A percentile compares a stretch with the other conserved stretches of the same genome.
phyloP scores from a whole-genome alignment of 208 protist species.

The Angomonas desouzai region DNA sequence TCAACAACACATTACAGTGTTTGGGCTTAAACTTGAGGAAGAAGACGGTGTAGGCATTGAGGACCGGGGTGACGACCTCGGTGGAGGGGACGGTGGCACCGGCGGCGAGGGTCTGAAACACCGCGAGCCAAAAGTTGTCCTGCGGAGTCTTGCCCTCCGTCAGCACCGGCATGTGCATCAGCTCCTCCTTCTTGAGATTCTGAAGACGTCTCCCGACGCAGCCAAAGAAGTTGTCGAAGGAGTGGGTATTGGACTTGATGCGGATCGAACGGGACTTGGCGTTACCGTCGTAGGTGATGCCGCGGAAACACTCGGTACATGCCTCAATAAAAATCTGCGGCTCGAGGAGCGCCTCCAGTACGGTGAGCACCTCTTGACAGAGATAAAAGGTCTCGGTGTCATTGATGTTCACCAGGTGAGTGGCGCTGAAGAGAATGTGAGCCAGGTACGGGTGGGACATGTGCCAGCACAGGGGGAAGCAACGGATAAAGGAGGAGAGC shows the following conservation, averaged over 20 bases:
- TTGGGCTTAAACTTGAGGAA: slow-evolving; percentile 89
- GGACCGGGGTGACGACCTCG: slow-evolving; percentile 61
- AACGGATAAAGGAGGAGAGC: slow-evolving; percentile 53
- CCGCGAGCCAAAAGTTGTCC: slow-evolving; percentile 82
- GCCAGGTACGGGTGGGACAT: slow-evolving; percentile 80
- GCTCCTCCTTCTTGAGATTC: slow-evolving; percentile 64
- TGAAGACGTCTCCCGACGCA: slow-evolving; percentile 65
- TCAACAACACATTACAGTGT: slow-evolving; percentile 59
- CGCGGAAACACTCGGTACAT: slow-evolving; percentile 56
- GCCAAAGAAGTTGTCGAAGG: slow-evolving; percentile 65
- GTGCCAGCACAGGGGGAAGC: slow-evolving; percentile 78
- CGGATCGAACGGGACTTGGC: slow-evolving; percentile 34
- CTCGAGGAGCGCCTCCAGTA: slow-evolving; percentile 83
- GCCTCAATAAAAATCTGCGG: slow-evolving; percentile 80
- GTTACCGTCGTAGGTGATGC: slow-evolving; percentile 41
- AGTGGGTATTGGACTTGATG: slow-evolving; percentile 65
- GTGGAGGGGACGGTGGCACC: slow-evolving; percentile 51
- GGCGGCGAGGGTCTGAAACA: slow-evolving; percentile 62
- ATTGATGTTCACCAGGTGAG: slow-evolving; percentile 54
- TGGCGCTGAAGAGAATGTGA: slow-evolving; percentile 52
- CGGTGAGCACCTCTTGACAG: slow-evolving; percentile 67
- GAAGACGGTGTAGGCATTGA: slow-evolving; percentile 78
- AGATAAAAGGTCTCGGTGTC: slow-evolving; percentile 74
- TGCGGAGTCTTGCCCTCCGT: slow-evolving; percentile 43
- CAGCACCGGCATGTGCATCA: slow-evolving; percentile 60